A percentile compares a stretch with the other conserved stretches of the same genome.
phyloP scores from a whole-genome alignment of 2,329 filamentous ascomycete species.

The Claviceps africana region DNA sequence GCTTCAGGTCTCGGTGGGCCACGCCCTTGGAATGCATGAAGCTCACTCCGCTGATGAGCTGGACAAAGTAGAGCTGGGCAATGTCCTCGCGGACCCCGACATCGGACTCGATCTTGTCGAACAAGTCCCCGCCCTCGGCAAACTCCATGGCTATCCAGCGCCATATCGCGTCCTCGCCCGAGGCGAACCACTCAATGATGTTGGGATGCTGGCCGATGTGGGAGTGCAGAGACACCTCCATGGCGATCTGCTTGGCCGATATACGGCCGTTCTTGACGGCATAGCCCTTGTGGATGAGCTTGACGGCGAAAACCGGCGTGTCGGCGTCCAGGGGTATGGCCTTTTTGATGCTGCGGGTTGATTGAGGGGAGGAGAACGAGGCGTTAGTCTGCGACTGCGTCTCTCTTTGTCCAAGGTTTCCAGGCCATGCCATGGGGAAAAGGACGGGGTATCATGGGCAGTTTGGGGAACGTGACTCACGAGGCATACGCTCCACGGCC shows the following conservation, averaged over 20 bases:
- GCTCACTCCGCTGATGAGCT: slow-evolving; percentile 76
- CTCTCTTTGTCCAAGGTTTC: no score
- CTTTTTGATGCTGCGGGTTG: slow-evolving; percentile 65
- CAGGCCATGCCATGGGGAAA: not conserved
- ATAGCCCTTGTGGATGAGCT: slow-evolving; percentile 96
- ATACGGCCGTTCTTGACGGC: slow-evolving; percentile 80
- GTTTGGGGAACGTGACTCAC: slow-evolving; percentile 35
- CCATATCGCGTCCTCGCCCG: slow-evolving; percentile 76
- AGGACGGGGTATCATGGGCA: no score
- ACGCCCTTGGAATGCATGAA: slow-evolving; percentile 96
- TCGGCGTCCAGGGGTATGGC: slow-evolving; percentile 58
- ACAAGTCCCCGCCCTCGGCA: slow-evolving; percentile 87
- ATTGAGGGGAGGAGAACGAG: not conserved
- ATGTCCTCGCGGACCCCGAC: slow-evolving; percentile 89
- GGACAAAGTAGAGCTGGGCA: slow-evolving; percentile 89
- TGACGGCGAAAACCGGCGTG: slow-evolving; percentile 82
- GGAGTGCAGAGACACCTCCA: slow-evolving; percentile 83
- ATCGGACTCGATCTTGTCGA: slow-evolving; percentile 98
- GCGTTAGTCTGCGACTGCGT: slow-evolving; percentile 5
- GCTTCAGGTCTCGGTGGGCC: slow-evolving; percentile 81
- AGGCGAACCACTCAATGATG: slow-evolving; percentile 83
- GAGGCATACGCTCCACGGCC: slow-evolving; percentile 95
- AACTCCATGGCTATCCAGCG: slow-evolving; percentile 98
- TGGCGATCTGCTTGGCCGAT: slow-evolving; percentile 73
- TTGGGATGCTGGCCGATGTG: slow-evolving; percentile 83